Percentiles rank a stretch among this genome's conserved stretches.
These are phyloP conservation scores for Acanthamoeba lenticulata DNA, from an alignment of 208 protist genomes.

Conservation along the genomic window DNA sequence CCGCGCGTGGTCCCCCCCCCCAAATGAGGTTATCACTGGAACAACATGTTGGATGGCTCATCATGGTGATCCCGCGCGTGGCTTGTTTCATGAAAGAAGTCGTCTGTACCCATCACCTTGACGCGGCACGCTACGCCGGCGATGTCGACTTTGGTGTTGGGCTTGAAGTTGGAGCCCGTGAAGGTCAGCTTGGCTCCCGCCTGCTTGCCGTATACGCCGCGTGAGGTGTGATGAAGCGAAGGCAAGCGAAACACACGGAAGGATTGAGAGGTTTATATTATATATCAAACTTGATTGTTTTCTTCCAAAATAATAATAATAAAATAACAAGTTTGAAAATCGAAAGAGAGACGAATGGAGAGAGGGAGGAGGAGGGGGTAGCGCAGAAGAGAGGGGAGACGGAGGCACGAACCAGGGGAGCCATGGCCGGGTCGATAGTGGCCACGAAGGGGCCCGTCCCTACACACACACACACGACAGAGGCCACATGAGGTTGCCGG, in stretches of 20 bases:
- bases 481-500: not conserved
- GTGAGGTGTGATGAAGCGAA: no score
- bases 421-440: constrained; percentile 41
- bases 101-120: constrained; percentile 12
- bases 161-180: constrained; percentile 33
- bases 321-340: no score
- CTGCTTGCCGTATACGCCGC: no score
- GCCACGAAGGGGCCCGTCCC: not conserved
- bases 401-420: not conserved
- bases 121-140: not conserved
- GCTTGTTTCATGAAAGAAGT: no score
- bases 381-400: not conserved
- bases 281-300: no score
- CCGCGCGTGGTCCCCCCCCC: no score
- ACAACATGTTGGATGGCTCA: no score
- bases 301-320: not conserved
- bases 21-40: not conserved
- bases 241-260: no score
- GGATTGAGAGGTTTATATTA: no score
- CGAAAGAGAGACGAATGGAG: no score
- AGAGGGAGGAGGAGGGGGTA: not conserved
- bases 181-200: not conserved
- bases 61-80: no score
- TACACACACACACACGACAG: not conserved
- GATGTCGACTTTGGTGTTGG: not conserved